A percentile compares a stretch with the other conserved stretches of the same genome.
phyloP scores from a whole-genome alignment of 2,329 filamentous ascomycete species.

The Achaetomium macrosporum region DNA sequence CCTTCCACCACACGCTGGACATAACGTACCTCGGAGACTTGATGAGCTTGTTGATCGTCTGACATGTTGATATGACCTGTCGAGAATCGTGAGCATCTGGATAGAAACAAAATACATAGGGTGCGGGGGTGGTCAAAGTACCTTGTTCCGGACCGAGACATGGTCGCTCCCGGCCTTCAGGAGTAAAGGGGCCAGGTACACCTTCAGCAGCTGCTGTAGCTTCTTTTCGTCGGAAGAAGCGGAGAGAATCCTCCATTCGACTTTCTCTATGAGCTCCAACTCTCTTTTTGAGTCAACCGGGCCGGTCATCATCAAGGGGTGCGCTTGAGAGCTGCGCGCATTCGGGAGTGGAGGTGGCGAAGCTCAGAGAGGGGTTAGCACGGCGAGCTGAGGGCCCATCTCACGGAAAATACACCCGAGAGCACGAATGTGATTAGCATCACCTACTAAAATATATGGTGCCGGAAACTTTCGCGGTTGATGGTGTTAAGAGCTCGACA shows the following conservation, averaged over 20 bases:
- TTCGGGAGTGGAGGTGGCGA: not conserved
- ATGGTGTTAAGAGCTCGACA: too few relatives aligned
- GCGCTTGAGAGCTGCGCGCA: not conserved
- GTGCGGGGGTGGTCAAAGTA: conserved; percentile 25
- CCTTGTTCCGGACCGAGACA: conserved; percentile 72
- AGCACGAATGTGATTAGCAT: too few relatives aligned
- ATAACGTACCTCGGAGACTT: conserved; percentile 42
- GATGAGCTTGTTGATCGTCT: conserved; percentile 50
- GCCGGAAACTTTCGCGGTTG: too few relatives aligned
- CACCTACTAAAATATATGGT: too few relatives aligned
- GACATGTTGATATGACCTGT: conserved; percentile 44
- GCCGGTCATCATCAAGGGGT: conserved; percentile 29
- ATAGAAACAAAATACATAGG: too few relatives aligned
- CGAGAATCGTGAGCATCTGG: too few relatives aligned
- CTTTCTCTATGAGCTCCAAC: conserved; percentile 74
- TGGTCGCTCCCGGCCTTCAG: conserved; percentile 82
- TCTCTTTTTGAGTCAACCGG: conserved; percentile 59
- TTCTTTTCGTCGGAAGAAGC: conserved; percentile 79
- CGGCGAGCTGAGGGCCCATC: too few relatives aligned
- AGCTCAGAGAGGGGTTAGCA: too few relatives aligned
- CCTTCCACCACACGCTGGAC: too few relatives aligned
- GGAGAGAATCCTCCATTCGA: conserved; percentile 73
- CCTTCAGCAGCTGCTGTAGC: conserved; percentile 69
- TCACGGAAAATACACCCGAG: too few relatives aligned
- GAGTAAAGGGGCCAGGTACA: conserved; percentile 74